Conservation (phyloP, 176 grass and related monocot genomes). For the Oryza brachyantha region DNA sequence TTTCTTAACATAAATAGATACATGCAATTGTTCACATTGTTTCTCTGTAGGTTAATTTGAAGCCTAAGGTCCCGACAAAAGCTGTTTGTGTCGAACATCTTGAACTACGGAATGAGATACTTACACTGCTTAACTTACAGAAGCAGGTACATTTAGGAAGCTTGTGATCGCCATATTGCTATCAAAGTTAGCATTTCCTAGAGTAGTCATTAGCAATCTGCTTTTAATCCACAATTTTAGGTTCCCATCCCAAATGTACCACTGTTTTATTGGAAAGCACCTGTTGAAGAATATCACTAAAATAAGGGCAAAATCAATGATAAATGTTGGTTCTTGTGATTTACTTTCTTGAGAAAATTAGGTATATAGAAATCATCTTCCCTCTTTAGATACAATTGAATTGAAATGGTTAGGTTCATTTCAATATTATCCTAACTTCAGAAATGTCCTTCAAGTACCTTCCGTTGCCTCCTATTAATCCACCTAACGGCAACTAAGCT, state of each 20-base stretch:
- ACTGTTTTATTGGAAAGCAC: neutral
- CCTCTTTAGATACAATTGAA: neutral
- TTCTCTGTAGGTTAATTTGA: conserved; percentile 80
- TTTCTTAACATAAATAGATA: conserved; percentile 11
- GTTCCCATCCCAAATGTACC: neutral
- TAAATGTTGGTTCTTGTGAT: neutral
- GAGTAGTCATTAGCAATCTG: neutral
- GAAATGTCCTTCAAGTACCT: neutral
- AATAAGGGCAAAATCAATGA: neutral
- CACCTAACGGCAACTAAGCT: neutral
- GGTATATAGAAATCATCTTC: neutral
- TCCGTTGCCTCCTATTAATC: neutral
- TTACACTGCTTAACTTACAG: conserved; percentile 95
- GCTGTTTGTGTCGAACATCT: conserved; percentile 95
- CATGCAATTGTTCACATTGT: neutral
- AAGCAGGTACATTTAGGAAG: conserved; percentile 67
- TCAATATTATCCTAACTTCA: neutral
- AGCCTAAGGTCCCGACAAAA: conserved; percentile 98
- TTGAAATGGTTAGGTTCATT: neutral
- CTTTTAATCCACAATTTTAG: conserved; percentile 15
- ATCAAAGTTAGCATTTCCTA: neutral
- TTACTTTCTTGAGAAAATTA: neutral
- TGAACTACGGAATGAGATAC: conserved; percentile 94
- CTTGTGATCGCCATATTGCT: conserved; percentile 9
- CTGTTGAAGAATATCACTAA: neutral